These are phyloP conservation scores for Backusella macrospora DNA, from an alignment of 192 early-diverging fungal genomes.

Conservation along the genomic window DNA sequence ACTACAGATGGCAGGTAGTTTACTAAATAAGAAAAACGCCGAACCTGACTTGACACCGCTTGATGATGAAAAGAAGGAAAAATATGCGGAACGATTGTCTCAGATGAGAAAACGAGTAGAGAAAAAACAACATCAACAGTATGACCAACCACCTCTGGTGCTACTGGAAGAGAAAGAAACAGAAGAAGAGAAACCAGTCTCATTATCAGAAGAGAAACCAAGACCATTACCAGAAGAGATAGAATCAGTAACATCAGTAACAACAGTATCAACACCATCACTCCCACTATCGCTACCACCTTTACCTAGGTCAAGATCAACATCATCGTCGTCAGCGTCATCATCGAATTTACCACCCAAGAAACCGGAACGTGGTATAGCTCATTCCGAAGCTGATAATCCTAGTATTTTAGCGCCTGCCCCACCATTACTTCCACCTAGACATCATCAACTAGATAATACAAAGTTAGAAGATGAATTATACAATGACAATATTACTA, in stretches of 20 bases:
- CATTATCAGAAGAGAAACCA: not conserved
- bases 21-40: conserved; percentile 3
- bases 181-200: not conserved
- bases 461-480: not conserved
- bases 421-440: conserved; percentile 1
- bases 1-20: not conserved
- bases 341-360: not conserved
- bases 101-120: conserved; percentile 11
- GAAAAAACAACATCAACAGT: not conserved
- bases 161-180: not conserved
- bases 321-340: not conserved
- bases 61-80: conserved; percentile 13
- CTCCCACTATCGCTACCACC: too few species aligned
- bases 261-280: too few species aligned
- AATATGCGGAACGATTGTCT: conserved; percentile 4
- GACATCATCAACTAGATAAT: conserved; percentile 4
- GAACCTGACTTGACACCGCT: not conserved
- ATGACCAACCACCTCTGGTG: not conserved
- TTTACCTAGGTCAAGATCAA: not conserved
- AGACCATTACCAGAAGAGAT: not conserved
- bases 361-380: conserved; percentile 6
- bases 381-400: not conserved
- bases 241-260: too few species aligned
- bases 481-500: not conserved
- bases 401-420: not conserved